Percentiles rank a stretch among this genome's conserved stretches.
These are phyloP conservation scores for Fraxinus sp. DNA, from an alignment of 305 asterid species.

Conservation along the genomic window DNA sequence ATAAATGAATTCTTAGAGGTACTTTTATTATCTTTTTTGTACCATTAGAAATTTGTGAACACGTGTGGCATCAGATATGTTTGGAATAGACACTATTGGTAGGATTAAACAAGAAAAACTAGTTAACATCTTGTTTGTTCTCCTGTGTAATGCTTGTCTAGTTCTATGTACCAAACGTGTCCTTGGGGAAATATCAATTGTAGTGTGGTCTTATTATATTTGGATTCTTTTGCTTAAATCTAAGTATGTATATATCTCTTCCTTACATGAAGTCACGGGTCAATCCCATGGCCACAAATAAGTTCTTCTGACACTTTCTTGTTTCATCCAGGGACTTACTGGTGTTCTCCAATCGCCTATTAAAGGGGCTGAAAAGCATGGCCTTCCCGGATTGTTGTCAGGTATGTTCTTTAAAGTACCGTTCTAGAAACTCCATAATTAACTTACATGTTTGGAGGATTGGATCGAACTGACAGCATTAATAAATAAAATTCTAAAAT, in stretches of 20 bases:
- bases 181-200: background rate
- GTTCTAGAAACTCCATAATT: background rate
- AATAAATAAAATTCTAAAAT: background rate
- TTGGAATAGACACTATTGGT: background rate
- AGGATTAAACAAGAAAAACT: background rate
- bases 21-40: constrained; percentile 22
- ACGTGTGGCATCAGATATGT: background rate
- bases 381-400: constrained; percentile 92
- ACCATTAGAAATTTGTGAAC: background rate
- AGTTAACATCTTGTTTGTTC: background rate
- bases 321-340: constrained; percentile 71
- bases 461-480: background rate
- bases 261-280: background rate
- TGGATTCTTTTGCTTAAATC: constrained; percentile 5
- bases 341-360: constrained; percentile 97
- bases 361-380: constrained; percentile 95
- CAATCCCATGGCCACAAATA: background rate
- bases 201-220: background rate
- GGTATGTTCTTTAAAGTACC: constrained; percentile 42
- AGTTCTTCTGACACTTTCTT: background rate
- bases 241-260: background rate
- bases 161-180: background rate
- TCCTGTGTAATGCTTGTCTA: background rate
- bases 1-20: constrained; percentile 95
- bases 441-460: background rate